Base-by-base conservation (phyloP, 1,284 basidiomycete species). In the Trametes pubescens region DNA sequence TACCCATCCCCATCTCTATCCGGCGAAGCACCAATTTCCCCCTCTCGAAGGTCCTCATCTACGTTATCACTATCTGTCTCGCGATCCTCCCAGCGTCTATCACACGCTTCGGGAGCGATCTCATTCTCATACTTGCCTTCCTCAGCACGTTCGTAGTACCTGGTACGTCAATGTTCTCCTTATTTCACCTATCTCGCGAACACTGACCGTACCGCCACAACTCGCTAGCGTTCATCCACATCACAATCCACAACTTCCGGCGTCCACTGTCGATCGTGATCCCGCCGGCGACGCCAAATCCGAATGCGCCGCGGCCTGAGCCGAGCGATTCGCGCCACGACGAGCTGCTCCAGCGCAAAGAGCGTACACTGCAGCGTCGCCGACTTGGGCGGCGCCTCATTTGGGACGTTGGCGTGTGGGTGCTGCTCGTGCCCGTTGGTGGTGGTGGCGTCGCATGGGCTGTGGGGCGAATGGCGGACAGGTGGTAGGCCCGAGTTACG, bases 401-500 rank as follows among this genome's bases (percentile, higher is more conserved):
- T 1, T 93, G 90, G 88, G 91, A 94, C 74, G 72, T 91, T 9
- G 84, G 84, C 5, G 86, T 90, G 18, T 93, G 91, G 88, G 71
- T 85, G 18, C 69, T 88, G 21, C 75, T 91, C 21, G 65, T 87
- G 10, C 86, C 87, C 0, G 74, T 84, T 2, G 82, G 85, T 43
- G 77, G 74, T 4, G 83, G 80, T 18, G 86, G 86, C 9, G 75
- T 82, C 10, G 81, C 83, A 18, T 90, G 87, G 80, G 82, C 80
- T 5, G 78, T 75, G 16, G 88, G 87, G 1, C 81, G 80, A 40
- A 66, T 85, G 64, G 70, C 70, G 29, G 77, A 74, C 51, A 74
- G 68, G 69, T 85, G 82, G 81, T 83, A 78, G 32, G 21, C 16
- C 24, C 34, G 5, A 13, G 51, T 3, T 8, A 29, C 13, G 32